Evolutionary conservation across 768 basidiomycete species (phyloP).

Genomic region (Pleurotus djamor): DNA sequence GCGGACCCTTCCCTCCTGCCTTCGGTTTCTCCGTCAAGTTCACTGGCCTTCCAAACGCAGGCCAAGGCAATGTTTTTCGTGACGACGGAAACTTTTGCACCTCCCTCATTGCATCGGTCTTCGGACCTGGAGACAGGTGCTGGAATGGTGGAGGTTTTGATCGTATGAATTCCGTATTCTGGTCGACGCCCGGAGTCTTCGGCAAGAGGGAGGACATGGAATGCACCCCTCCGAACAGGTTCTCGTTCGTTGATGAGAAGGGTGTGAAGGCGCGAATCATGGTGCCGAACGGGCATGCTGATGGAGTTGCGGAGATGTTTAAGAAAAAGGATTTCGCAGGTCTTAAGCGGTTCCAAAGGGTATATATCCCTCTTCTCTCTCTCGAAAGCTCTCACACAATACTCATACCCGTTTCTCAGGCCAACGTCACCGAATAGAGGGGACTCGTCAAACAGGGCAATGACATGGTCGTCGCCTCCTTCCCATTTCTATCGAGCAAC

Average conservation of each 20-base stretch:
- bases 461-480: too few relatives aligned
- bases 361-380: neutral
- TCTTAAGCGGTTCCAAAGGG: neutral
- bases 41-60: neutral
- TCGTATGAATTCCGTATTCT: neutral
- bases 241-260: constrained; percentile 28
- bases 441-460: too few relatives aligned
- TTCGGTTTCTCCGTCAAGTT: neutral
- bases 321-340: neutral
- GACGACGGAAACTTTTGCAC: neutral
- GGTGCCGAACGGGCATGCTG: neutral
- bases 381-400: too few relatives aligned
- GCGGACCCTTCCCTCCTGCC: neutral
- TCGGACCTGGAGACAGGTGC: neutral
- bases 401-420: too few relatives aligned
- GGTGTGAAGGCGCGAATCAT: neutral
- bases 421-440: too few relatives aligned
- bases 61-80: neutral
- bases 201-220: constrained; percentile 72
- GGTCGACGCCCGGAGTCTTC: neutral
- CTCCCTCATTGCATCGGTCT: neutral
- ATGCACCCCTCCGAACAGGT: constrained; percentile 68
- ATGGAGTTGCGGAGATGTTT: neutral
- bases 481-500: too few relatives aligned
- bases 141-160: neutral